phyloP scores from a whole-genome alignment of 2,329 filamentous ascomycete species.

The Diplocarpon rosae region DNA sequence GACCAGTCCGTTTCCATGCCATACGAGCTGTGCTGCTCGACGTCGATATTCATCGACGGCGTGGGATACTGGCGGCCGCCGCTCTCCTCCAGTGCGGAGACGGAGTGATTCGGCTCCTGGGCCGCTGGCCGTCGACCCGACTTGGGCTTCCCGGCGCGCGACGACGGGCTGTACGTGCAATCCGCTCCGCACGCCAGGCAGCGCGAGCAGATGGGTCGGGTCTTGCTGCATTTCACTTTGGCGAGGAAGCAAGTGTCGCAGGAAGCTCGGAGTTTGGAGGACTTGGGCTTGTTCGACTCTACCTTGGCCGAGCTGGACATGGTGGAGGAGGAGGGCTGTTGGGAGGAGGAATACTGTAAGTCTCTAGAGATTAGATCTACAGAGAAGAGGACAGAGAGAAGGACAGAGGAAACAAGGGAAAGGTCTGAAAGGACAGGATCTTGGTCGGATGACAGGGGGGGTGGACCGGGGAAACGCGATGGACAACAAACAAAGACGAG shows the following conservation, averaged over 20 bases:
- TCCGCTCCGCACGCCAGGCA: constrained; percentile 39
- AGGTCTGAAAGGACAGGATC: too few species aligned
- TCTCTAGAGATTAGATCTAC: too few species aligned
- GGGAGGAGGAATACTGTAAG: too few species aligned
- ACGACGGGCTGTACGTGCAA: constrained; percentile 43
- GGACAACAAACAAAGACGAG: too few species aligned
- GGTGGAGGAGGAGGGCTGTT: too few species aligned
- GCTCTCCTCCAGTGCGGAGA: too few species aligned
- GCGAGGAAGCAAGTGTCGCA: constrained; percentile 45
- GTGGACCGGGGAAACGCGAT: too few species aligned
- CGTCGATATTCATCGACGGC: constrained; percentile 3
- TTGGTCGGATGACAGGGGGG: too few species aligned
- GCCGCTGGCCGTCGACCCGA: too few species aligned
- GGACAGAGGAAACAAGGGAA: too few species aligned
- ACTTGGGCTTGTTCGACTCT: constrained; percentile 22
- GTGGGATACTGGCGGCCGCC: constrained; percentile 1
- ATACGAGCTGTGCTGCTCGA: constrained; percentile 7
- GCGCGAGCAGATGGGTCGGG: constrained; percentile 40
- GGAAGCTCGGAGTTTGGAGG: constrained; percentile 36
- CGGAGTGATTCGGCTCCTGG: too few species aligned
- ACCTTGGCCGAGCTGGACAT: constrained; percentile 5
- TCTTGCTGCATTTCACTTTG: constrained; percentile 46
- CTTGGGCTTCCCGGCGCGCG: constrained; percentile 39
- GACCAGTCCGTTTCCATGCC: constrained; percentile 10
- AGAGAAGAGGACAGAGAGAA: too few species aligned